Evolutionary conservation across 768 basidiomycete genomes (phyloP).

Genomic region (Auriculariales sp.): DNA sequence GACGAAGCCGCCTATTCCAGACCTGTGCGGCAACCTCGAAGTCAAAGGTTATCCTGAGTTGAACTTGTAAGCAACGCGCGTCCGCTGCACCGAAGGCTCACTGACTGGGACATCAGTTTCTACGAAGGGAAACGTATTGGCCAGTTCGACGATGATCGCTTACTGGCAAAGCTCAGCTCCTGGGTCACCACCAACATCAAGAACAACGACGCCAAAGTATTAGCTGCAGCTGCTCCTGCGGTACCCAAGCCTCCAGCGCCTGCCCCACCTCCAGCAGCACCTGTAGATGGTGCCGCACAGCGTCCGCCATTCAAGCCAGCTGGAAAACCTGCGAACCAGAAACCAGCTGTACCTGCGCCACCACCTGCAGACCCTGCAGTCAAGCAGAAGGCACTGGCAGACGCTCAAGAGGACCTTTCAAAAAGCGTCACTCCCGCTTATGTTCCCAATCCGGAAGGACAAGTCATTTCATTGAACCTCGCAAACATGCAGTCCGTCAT

Average conservation of each 20-base stretch:
- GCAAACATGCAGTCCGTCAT: constrained; percentile 31
- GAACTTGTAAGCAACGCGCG: constrained; percentile 33
- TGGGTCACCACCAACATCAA: no score
- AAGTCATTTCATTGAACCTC: constrained; percentile 25
- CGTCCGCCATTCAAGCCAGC: constrained; percentile 12
- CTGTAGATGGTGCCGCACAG: constrained; percentile 11
- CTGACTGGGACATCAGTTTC: constrained; percentile 12
- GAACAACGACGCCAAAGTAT: background rate
- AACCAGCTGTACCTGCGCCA: constrained; percentile 11
- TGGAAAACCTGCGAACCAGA: constrained; percentile 22
- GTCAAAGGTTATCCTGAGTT: constrained; percentile 65
- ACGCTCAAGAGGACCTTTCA: background rate
- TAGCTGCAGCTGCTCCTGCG: background rate
- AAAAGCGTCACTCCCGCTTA: background rate
- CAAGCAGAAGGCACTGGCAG: background rate
- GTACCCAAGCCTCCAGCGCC: constrained; percentile 3
- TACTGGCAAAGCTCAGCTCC: constrained; percentile 17
- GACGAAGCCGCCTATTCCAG: constrained; percentile 21
- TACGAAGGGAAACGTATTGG: constrained; percentile 47
- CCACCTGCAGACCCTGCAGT: background rate
- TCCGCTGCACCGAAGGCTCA: background rate
- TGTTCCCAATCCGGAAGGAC: constrained; percentile 23
- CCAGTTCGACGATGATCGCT: constrained; percentile 38
- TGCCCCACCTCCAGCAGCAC: constrained; percentile 7
- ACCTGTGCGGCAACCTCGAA: constrained; percentile 60